Base-by-base conservation (phyloP, 1,284 basidiomycete species). In the Porogramme epimiltina region DNA sequence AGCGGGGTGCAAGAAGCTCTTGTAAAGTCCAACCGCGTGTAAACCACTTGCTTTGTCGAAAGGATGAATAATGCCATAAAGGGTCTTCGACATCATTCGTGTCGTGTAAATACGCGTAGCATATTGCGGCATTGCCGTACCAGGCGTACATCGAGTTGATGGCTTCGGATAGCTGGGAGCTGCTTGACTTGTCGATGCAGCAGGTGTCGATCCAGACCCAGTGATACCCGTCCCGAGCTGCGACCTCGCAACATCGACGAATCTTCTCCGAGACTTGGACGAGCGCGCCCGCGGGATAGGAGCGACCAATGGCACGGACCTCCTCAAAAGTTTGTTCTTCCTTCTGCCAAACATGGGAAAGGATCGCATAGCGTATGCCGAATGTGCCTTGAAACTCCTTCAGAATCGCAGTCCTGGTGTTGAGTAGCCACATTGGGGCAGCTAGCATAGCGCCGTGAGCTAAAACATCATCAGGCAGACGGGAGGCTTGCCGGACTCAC, bases 91-190 rank as follows among this genome's bases (percentile, higher is more conserved):
- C 6, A 2, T 43, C 9, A 15, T n/a, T 15, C 25, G 42, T 33
- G 25, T 46, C 45, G 22, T 9, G n/a, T 11, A 46, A 33, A 13
- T 34, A 37, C n/a, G 45, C 45, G 20, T 38, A 46, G 34, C 45
- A 46, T 23, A 38, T 38, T 4, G 33, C 34, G 10, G 45, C 33
- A 8, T 13, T 13, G 18, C 33, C 45, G 13, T 46, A 46, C 45
- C 45, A 46, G 2, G 45, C 4, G 34, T 37, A 46, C 45, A 46
- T 46, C 22, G 45, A 46, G 42, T 43, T 43, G 25, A 43, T 43
- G 3, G 42, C 28, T 33, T 43, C 42, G 4, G 42, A 43, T 6
- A 43, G 28, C 26, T 43, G 25, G 28, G 42, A 43, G 19, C 42
- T 43, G 42, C 42, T 43, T 18, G 28, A 19, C 42, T 43, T 43